These are phyloP conservation scores for Venturia effusa DNA, from an alignment of 2,329 filamentous ascomycete species.

Conservation along the genomic window DNA sequence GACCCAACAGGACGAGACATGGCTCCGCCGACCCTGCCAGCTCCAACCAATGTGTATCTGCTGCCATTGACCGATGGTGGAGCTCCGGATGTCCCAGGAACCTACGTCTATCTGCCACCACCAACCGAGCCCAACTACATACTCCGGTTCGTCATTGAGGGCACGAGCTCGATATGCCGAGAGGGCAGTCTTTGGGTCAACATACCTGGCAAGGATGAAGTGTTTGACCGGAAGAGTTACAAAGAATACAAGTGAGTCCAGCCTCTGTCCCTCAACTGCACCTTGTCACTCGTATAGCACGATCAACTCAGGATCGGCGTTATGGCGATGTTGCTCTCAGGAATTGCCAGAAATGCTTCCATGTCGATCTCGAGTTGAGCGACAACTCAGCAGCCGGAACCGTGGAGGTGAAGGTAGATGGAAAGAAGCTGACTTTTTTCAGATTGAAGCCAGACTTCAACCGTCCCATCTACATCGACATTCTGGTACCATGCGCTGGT, in stretches of 20 bases:
- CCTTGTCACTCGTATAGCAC: no score
- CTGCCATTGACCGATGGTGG: slow-evolving; percentile 88
- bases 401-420: no score
- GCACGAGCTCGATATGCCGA: slow-evolving; percentile 89
- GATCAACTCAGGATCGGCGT: no score
- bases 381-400: no score
- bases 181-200: slow-evolving; percentile 96
- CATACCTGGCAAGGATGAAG: slow-evolving; percentile 64
- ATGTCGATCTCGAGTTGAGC: no score
- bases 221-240: slow-evolving; percentile 71
- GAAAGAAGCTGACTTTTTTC: slow-evolving; percentile 8
- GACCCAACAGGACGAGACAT: neutral
- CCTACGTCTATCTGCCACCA: slow-evolving; percentile 85
- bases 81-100: slow-evolving; percentile 75
- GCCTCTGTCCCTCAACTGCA: neutral
- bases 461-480: slow-evolving; percentile 76
- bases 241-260: slow-evolving; percentile 72
- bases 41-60: slow-evolving; percentile 53
- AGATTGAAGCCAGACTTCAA: slow-evolving; percentile 91
- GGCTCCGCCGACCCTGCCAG: slow-evolving; percentile 6
- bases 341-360: no score
- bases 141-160: slow-evolving; percentile 83
- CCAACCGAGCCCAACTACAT: slow-evolving; percentile 61
- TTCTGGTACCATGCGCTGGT: slow-evolving; percentile 72
- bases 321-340: no score